Evolutionary conservation across 2,329 filamentous ascomycete genomes (phyloP).

Genomic region (Pseudogymnoascus sp.): DNA sequence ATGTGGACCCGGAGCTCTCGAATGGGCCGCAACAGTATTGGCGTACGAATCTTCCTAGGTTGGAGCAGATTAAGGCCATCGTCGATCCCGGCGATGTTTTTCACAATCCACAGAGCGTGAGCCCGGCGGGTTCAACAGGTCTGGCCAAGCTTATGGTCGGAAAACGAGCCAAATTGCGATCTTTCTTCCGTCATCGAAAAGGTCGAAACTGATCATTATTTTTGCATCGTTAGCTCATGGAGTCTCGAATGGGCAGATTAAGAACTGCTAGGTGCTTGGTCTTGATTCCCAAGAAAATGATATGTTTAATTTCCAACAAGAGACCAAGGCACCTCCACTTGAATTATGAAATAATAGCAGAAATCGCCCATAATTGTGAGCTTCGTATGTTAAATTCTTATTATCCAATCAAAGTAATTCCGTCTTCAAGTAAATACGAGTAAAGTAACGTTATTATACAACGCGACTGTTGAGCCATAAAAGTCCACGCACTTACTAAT

Average conservation of each 20-base stretch:
- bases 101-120: conserved; percentile 42
- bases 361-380: background rate
- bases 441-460: background rate
- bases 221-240: too few species aligned
- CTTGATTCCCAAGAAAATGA: too few species aligned
- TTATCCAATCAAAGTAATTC: background rate
- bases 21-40: conserved; percentile 45
- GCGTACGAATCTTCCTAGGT: conserved; percentile 42
- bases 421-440: background rate
- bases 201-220: too few species aligned
- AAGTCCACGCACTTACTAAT: background rate
- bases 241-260: too few species aligned
- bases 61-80: conserved; percentile 44
- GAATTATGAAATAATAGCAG: too few species aligned
- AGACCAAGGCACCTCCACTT: too few species aligned
- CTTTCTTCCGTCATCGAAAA: background rate
- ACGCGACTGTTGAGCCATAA: background rate
- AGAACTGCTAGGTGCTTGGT: too few species aligned
- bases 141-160: too few species aligned
- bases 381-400: background rate
- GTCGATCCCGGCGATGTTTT: conserved; percentile 51
- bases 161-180: background rate
- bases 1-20: conserved; percentile 45
- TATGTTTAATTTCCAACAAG: too few species aligned
- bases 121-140: background rate